A percentile compares a stretch with the other conserved stretches of the same genome.
phyloP scores from a whole-genome alignment of 208 protist genomes.

The Leishmania aethiopica region DNA sequence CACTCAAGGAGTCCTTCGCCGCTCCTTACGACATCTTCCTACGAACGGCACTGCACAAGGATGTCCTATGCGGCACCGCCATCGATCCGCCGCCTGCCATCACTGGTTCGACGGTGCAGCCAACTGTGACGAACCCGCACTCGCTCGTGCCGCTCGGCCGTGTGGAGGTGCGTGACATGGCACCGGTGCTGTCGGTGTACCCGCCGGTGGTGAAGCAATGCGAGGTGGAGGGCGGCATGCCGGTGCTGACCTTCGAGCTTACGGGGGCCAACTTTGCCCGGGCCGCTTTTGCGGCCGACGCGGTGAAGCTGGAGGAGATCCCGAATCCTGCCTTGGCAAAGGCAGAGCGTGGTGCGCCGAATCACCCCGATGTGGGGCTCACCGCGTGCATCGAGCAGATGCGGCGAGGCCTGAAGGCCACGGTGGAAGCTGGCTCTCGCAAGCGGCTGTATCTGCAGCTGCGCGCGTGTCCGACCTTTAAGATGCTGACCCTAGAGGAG shows the following conservation, averaged over 20 bases:
- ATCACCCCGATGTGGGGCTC: conserved; percentile 53
- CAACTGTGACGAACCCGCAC: conserved; percentile 38
- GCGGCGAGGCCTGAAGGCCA: conserved; percentile 42
- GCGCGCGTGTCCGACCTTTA: conserved; percentile 64
- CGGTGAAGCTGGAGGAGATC: conserved; percentile 72
- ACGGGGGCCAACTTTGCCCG: conserved; percentile 49
- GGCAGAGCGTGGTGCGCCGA: background rate
- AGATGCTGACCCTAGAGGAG: conserved; percentile 75
- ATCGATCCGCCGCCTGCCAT: conserved; percentile 35
- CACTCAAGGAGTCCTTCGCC: conserved; percentile 48
- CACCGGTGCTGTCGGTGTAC: conserved; percentile 40
- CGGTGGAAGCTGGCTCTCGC: conserved; percentile 34
- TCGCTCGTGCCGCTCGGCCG: conserved; percentile 64
- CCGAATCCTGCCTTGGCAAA: conserved; percentile 48
- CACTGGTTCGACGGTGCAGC: conserved; percentile 7
- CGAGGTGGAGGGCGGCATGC: conserved; percentile 82
- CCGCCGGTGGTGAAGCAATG: conserved; percentile 82
- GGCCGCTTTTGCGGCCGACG: conserved; percentile 27
- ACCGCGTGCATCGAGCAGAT: conserved; percentile 62
- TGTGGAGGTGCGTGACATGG: conserved; percentile 65
- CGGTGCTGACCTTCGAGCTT: conserved; percentile 64
- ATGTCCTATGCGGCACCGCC: conserved; percentile 75
- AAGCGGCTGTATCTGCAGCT: conserved; percentile 78
- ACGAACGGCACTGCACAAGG: conserved; percentile 82
- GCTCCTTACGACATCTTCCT: conserved; percentile 73